These are phyloP conservation scores for Fusarium subtropicale DNA, from an alignment of 2,329 filamentous ascomycete species.

Conservation along the genomic window DNA sequence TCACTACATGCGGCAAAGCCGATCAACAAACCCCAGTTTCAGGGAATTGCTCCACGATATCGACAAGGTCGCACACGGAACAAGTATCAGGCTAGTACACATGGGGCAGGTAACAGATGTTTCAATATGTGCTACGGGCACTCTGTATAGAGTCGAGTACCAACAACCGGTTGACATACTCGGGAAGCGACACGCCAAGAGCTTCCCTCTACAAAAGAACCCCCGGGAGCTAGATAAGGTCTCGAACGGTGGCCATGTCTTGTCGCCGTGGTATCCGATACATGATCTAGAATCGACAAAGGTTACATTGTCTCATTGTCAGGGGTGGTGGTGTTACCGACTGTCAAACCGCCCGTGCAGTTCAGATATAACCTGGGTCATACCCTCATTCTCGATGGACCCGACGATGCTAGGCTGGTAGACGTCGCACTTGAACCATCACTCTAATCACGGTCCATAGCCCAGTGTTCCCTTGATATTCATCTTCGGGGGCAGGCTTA, in stretches of 20 bases:
- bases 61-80: not conserved
- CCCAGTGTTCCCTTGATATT: not conserved
- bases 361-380: slow-evolving; percentile 16
- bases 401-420: not conserved
- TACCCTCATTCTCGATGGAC: not conserved
- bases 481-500: not conserved
- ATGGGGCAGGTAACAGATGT: slow-evolving; percentile 12
- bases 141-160: not conserved
- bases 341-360: not conserved
- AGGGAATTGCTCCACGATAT: slow-evolving; percentile 13
- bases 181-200: slow-evolving; percentile 7
- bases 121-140: not conserved
- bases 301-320: slow-evolving; percentile 23
- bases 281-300: slow-evolving; percentile 6
- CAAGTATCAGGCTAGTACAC: not conserved
- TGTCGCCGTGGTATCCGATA: slow-evolving; percentile 11
- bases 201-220: slow-evolving; percentile 19
- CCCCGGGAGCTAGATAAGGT: not conserved
- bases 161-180: not conserved
- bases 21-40: not conserved
- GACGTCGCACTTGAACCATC: not conserved
- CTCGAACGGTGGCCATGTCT: not conserved
- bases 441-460: not conserved
- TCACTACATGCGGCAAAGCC: not conserved
- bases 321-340: slow-evolving; percentile 19